phyloP scores from a whole-genome alignment of 306 rosid species.

The Hippophae tibetana region DNA sequence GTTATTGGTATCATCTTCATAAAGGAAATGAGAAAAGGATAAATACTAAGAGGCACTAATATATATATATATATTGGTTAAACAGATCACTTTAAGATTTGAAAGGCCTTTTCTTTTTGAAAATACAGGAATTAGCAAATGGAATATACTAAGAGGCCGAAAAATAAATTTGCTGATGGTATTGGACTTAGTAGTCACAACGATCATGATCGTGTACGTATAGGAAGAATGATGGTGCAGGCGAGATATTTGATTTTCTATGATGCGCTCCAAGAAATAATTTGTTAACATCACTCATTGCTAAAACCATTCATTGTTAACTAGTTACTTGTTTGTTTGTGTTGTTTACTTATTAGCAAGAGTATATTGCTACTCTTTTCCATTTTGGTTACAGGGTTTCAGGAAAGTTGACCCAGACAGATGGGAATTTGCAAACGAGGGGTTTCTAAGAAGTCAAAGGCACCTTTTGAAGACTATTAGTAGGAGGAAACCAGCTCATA shows the following conservation, averaged over 20 bases:
- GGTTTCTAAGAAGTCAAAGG: slow-evolving; percentile 50
- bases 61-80: no score
- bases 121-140: no score
- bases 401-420: slow-evolving; percentile 56
- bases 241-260: neutral
- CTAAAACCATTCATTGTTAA: neutral
- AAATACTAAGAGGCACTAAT: no score
- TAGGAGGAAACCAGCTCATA: slow-evolving; percentile 39
- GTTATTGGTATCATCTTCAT: no score
- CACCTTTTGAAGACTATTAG: slow-evolving; percentile 42
- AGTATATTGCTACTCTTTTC: neutral
- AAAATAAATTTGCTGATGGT: no score
- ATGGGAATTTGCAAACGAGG: slow-evolving; percentile 63
- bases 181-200: neutral
- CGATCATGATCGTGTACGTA: neutral
- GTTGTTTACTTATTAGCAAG: neutral
- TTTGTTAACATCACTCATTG: neutral
- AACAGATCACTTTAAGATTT: no score
- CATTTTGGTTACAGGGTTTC: slow-evolving; percentile 46
- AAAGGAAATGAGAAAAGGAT: no score
- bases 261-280: neutral
- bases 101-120: no score
- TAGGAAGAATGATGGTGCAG: neutral
- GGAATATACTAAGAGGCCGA: no score
- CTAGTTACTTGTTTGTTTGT: neutral